Evolutionary conservation across 805 yeast species (phyloP), one percentile per base, ranked within the genome.

Genomic region (Cephaloascus albidus): DNA sequence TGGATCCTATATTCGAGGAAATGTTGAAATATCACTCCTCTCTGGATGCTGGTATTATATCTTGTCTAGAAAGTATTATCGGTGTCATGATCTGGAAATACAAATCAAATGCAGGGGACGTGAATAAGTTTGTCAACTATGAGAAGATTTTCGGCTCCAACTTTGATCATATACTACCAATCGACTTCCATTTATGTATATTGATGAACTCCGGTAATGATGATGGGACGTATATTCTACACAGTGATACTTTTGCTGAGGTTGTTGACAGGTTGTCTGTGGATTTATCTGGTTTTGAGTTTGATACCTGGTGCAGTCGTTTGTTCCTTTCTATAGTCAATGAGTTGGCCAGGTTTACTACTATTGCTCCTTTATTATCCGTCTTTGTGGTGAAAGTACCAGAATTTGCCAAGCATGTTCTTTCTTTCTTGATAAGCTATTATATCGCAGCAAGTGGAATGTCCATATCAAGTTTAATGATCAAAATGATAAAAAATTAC

Each of bases 361-460:
- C 47, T 32, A 45, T 59, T 16, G 54, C 60, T 10, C 46, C 57
- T 2, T 44, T 60, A 2, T 40, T 61, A 28, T 46, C 58, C 4
- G 48, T 45, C 23, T 57, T 58, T 41, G 50, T 43, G 4, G 39
- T 37, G 4, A 43, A 47, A 33, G 48, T 40, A 2, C 38, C 41
- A 2, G 18, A 43, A 10, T 52, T 47, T 37, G 51, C 54, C 8
- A 34, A 36, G 6, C 26, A 34, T 4, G 49, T 44, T 3, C 32
- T 63, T 3, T 65, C 68, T 3, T 45, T 42, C 18, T 48, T 61
- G 20, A 38, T 58, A 2, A 52, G 61, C 33, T 51, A 43, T 35
- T 60, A 47, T 36, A 35, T 61, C 10, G 41, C 39, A 16, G 20
- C 40, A 4, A 35, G 41, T 10, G 51, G 53, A 2, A 38, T 41